Evolutionary conservation across 805 yeast species (phyloP).

Genomic region (Monosporozyma siamensis): DNA sequence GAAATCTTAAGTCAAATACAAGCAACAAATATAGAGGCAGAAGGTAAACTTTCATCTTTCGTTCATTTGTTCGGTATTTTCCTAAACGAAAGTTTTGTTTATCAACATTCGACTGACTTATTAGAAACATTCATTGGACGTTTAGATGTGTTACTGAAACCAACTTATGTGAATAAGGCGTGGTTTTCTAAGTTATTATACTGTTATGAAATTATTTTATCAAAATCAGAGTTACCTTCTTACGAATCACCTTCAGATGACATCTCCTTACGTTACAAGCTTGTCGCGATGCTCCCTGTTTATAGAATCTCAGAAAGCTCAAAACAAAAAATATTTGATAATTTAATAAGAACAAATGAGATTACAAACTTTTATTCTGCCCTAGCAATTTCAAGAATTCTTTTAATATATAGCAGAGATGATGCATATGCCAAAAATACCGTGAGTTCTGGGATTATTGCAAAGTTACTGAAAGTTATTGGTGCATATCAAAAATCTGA

Average conservation of each 20-base stretch:
- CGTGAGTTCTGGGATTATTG: constrained; percentile 39
- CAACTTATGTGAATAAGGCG: constrained; percentile 34
- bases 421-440: constrained; percentile 35
- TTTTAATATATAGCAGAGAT: constrained; percentile 45
- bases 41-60: constrained; percentile 32
- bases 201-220: constrained; percentile 46
- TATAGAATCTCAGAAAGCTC: constrained; percentile 17
- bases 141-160: constrained; percentile 31
- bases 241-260: constrained; percentile 29
- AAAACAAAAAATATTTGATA: constrained; percentile 34
- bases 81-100: constrained; percentile 33
- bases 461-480: constrained; percentile 38
- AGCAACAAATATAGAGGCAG: constrained; percentile 29
- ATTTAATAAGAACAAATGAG: constrained; percentile 34
- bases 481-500: constrained; percentile 31
- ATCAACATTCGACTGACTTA: constrained; percentile 28
- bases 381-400: constrained; percentile 42
- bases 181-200: constrained; percentile 55
- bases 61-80: constrained; percentile 36
- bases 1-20: constrained; percentile 33
- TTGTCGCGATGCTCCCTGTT: constrained; percentile 15
- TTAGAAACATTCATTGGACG: constrained; percentile 32
- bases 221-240: constrained; percentile 43
- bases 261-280: constrained; percentile 11
- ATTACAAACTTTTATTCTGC: constrained; percentile 41